Base-by-base conservation (phyloP, 164 flowering plant species). In the Stephania yunnanensis region DNA sequence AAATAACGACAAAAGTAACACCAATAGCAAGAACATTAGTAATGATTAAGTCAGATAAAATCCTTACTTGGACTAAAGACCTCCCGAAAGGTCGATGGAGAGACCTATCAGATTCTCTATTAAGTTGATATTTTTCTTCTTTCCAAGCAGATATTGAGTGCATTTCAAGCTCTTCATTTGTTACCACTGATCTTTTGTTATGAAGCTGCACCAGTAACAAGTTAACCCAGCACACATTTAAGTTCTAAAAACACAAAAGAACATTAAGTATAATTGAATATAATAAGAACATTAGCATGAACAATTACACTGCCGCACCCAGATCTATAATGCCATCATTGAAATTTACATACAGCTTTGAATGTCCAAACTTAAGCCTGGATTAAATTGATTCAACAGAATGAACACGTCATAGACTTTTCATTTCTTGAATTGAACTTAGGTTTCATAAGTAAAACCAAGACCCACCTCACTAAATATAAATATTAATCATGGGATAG, bases 141-240 rank as follows among this genome's bases (percentile, higher is more conserved):
- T 85, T 85, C 86, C 85, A 83, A 71, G 84, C 80, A 44, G 79
- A 82, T 48, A 85, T 71, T 30, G 87, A 73, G 65, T 77, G 83
- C 67, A 71, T 72, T 53, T 82, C 83, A 71, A 78, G 84, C 74
- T 83, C 82, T 75, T 78, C 83, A 79, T 81, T 77, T 25, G 84
- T 77, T 44, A 81, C 76, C 67, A 77, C 46, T 9, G 82, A 67
- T 50, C 75, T 72, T 77, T 80, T 80, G n/a, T 75, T 73, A 76
- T 80, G 84, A 76, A 85, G 84, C 87, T 85, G 83, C 73, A 77
- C 50, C 72, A 64, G 25, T 22, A 44, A 73, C 10, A 45, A 73
- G 31, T 64, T 65, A 72, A 20, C 22, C 31, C 13, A 42, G 31
- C 50, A 29, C 25, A 66, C 42, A 36, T 36, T 36, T 36, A 36